Evolutionary conservation across 768 basidiomycete genomes (phyloP).

Genomic region (Trametes punicea): DNA sequence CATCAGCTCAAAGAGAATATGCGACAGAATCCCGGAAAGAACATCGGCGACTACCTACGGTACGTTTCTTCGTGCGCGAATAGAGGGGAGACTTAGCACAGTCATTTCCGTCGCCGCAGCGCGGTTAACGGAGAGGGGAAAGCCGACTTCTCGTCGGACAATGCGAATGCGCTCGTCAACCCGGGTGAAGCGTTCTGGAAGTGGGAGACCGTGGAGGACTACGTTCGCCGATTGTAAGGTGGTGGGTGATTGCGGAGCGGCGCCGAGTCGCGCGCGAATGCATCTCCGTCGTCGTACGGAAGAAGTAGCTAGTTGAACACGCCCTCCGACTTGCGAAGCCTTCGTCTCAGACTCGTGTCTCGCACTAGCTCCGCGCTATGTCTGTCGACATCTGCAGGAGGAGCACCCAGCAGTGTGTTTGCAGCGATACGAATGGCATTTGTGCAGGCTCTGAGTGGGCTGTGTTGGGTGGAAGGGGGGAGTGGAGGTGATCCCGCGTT

Average conservation of each 20-base stretch:
- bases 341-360: background rate
- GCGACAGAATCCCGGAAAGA: slow-evolving; percentile 9
- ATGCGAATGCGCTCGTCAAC: slow-evolving; percentile 25
- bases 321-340: background rate
- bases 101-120: background rate
- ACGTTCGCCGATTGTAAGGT: background rate
- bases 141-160: slow-evolving; percentile 17
- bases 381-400: too few species aligned
- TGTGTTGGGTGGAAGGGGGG: background rate
- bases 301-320: background rate
- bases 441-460: too few species aligned
- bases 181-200: slow-evolving; percentile 22
- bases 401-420: too few species aligned
- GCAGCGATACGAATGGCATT: too few species aligned
- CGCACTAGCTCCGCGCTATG: background rate
- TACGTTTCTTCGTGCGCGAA: background rate
- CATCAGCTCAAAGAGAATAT: slow-evolving; percentile 10
- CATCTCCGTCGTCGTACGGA: background rate
- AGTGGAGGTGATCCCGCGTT: background rate
- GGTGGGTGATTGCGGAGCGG: background rate
- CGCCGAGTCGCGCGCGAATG: background rate
- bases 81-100: background rate
- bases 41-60: slow-evolving; percentile 10
- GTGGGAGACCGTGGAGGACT: slow-evolving; percentile 21
- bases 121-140: slow-evolving; percentile 21